A percentile compares a stretch with the other conserved stretches of the same genome.
Conservation (phyloP, 495 filamentous ascomycete species). For the Schizothecium vesticola region DNA sequence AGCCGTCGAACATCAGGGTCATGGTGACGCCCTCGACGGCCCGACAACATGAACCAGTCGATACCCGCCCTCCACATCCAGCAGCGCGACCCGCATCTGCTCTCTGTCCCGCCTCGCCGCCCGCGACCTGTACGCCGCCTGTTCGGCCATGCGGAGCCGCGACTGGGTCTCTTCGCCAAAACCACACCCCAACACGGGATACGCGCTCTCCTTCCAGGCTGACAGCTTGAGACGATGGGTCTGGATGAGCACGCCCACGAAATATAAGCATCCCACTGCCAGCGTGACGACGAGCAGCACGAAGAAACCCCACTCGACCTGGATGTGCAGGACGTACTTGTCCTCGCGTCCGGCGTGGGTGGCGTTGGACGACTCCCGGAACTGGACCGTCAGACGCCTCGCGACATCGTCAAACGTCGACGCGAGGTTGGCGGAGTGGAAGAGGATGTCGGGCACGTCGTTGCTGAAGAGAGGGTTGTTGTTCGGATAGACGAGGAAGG, state of each 20-base stretch:
- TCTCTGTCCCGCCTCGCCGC: too few relatives aligned
- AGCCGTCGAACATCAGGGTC: too few relatives aligned
- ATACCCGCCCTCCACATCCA: too few relatives aligned
- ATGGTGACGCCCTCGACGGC: too few relatives aligned
- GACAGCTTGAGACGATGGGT: not conserved
- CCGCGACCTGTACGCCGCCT: too few relatives aligned
- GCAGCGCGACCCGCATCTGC: too few relatives aligned
- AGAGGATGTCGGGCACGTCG: not conserved
- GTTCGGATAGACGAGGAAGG: slow-evolving; percentile 1
- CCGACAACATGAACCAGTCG: too few relatives aligned
- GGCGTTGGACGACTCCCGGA: not conserved
- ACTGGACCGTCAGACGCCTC: not conserved
- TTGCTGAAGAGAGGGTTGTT: not conserved
- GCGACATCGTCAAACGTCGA: not conserved
- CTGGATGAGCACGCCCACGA: not conserved
- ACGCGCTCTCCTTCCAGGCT: not conserved
- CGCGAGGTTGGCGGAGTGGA: not conserved
- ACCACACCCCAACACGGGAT: not conserved
- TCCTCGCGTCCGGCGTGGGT: not conserved
- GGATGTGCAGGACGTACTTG: not conserved
- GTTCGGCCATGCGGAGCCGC: too few relatives aligned
- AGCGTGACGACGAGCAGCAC: not conserved
- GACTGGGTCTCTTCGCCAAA: slow-evolving; percentile 4
- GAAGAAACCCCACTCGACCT: slow-evolving; percentile 4
- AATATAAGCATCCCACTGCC: not conserved